A percentile compares a stretch with the other conserved stretches of the same genome.
These are phyloP conservation scores for Physcomitrellopsis africana DNA, from an alignment of 225 moss, liverwort and hornwort species.

Conservation along the genomic window DNA sequence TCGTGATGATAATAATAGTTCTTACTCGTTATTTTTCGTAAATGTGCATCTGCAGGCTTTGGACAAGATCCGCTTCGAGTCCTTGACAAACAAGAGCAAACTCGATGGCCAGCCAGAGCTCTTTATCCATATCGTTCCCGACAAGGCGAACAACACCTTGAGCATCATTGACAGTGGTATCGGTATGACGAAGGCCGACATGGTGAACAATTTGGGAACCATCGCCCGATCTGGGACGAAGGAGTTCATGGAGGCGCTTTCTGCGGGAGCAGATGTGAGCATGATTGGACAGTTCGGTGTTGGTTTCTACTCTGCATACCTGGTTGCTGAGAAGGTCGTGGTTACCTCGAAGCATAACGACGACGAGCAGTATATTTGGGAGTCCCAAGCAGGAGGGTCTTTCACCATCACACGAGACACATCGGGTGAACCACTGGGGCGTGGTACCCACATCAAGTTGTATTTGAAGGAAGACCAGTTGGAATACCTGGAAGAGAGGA, in stretches of 20 bases:
- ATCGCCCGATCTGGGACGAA: slow-evolving; percentile 29
- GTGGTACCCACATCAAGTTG: slow-evolving; percentile 44
- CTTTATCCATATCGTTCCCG: slow-evolving; percentile 30
- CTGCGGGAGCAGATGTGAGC: slow-evolving; percentile 26
- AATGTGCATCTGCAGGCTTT: background rate
- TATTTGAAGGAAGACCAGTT: slow-evolving; percentile 41
- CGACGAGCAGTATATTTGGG: slow-evolving; percentile 62
- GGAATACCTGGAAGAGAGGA: slow-evolving; percentile 80
- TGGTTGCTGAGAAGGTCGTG: slow-evolving; percentile 57
- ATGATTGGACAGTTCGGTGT: slow-evolving; percentile 34
- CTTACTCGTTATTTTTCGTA: background rate
- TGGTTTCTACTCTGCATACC: slow-evolving; percentile 52
- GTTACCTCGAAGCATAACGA: slow-evolving; percentile 58
- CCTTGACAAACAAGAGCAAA: slow-evolving; percentile 27
- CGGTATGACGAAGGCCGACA: slow-evolving; percentile 32
- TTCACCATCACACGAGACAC: slow-evolving; percentile 46
- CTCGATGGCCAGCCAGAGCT: slow-evolving; percentile 27
- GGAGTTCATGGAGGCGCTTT: slow-evolving; percentile 26
- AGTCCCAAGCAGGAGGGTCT: slow-evolving; percentile 56
- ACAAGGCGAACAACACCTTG: slow-evolving; percentile 25
- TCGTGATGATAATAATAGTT: background rate
- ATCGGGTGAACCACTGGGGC: slow-evolving; percentile 40
- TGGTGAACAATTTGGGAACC: slow-evolving; percentile 29
- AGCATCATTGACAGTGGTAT: slow-evolving; percentile 30
- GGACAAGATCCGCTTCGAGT: slow-evolving; percentile 33